These are phyloP conservation scores for Hypoxylon trugodes DNA, from an alignment of 495 filamentous ascomycete species.

Conservation along the genomic window DNA sequence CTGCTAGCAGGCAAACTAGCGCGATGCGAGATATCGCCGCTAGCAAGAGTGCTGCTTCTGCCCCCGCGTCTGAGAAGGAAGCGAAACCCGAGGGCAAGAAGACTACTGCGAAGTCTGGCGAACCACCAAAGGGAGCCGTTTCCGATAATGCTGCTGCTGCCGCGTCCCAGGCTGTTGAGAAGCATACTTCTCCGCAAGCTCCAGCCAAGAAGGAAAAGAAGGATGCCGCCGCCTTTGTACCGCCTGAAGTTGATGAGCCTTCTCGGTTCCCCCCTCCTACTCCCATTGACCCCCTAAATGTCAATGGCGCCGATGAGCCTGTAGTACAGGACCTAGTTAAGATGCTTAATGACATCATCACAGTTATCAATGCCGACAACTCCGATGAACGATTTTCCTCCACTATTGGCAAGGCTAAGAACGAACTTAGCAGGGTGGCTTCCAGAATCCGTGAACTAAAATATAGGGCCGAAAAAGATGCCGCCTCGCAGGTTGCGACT, in stretches of 20 bases:
- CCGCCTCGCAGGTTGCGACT: conserved; percentile 76
- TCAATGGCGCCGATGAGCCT: conserved; percentile 79
- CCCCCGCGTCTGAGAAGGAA: conserved; percentile 41
- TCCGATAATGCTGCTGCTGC: conserved; percentile 27
- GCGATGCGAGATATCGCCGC: conserved; percentile 44
- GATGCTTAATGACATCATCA: conserved; percentile 94
- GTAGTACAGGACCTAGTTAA: conserved; percentile 93
- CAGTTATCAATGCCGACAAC: conserved; percentile 86
- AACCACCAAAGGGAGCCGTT: conserved; percentile 38
- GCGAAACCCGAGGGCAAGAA: conserved; percentile 41
- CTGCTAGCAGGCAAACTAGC: conserved; percentile 53
- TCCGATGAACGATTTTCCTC: conserved; percentile 73
- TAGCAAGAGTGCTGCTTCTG: conserved; percentile 50
- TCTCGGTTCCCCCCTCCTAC: conserved; percentile 65
- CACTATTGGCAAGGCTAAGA: conserved; percentile 83
- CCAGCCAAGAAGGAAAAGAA: conserved; percentile 22
- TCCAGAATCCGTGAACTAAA: conserved; percentile 78
- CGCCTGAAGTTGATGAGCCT: conserved; percentile 68
- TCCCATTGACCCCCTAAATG: conserved; percentile 76
- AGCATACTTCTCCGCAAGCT: conserved; percentile 10
- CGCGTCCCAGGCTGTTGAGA: conserved; percentile 16
- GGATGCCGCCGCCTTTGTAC: conserved; percentile 45
- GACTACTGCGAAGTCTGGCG: conserved; percentile 20
- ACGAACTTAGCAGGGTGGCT: conserved; percentile 78
- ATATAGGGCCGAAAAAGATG: conserved; percentile 67